Percentiles rank a stretch among this genome's conserved stretches.
Conservation (phyloP, 2,329 filamentous ascomycete genomes). For the Claviceps citrina region DNA sequence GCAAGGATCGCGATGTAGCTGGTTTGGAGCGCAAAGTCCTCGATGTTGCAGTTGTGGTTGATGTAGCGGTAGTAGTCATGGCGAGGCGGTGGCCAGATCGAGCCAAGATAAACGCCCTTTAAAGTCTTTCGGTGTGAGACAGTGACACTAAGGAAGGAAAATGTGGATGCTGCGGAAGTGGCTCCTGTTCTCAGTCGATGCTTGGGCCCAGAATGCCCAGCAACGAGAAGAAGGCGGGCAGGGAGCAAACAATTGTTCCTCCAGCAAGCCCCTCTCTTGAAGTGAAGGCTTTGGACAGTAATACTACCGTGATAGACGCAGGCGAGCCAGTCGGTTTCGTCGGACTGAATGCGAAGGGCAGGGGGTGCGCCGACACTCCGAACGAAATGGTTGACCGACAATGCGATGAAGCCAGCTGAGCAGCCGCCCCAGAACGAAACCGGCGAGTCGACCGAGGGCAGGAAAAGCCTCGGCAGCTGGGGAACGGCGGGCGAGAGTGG, state of each 20-base stretch:
- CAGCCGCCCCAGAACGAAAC: not conserved
- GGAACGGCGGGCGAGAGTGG: no score
- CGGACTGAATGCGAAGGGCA: not conserved
- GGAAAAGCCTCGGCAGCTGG: no score
- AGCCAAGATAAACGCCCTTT: conserved; percentile 1
- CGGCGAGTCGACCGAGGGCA: not conserved
- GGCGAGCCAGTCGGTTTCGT: not conserved
- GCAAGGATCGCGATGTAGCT: conserved; percentile 22
- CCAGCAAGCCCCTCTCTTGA: not conserved
- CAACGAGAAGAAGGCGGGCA: not conserved
- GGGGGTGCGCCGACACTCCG: not conserved
- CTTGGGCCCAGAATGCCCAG: not conserved
- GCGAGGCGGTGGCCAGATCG: conserved; percentile 8
- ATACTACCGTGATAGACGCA: no score
- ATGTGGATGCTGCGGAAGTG: conserved; percentile 2
- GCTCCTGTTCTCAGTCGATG: not conserved
- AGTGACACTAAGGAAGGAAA: conserved; percentile 1
- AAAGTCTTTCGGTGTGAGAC: not conserved
- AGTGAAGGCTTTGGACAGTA: not conserved
- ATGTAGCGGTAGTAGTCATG: conserved; percentile 10
- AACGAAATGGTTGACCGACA: not conserved
- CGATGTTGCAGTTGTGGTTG: conserved; percentile 7
- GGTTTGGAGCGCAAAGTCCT: conserved; percentile 10
- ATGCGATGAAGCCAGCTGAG: not conserved
- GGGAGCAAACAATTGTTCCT: not conserved